Evolutionary conservation across 768 basidiomycete species (phyloP), one percentile per base, ranked within the genome.

Genomic region (Cubamyces lactineus): DNA sequence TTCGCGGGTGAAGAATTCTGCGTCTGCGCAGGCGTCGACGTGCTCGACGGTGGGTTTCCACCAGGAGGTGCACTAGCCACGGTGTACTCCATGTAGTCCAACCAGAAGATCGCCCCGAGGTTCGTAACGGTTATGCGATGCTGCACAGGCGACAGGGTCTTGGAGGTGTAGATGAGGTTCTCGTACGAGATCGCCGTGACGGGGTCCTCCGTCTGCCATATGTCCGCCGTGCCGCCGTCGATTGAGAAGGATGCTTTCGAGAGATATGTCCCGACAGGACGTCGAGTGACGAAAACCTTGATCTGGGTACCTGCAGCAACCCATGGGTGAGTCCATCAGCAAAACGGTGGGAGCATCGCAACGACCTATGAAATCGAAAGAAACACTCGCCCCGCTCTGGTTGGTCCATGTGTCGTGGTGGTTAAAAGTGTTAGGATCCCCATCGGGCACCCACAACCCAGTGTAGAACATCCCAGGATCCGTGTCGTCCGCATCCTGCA

Each of bases 241-340:
- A 64, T 46, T n/a, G 63, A 64, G 53, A 59, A 64, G 40, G 58
- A 60, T 12, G 57, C 54, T 19, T 64, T 64, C 0, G 53, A 46
- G 42, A 56, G 48, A 12, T 60, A 64, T 8, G 63, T 60, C 40
- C 63, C 63, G 13, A 42, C 34, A 0, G 63, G 63, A 1, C 63
- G 58, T 3, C 63, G 52, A 1, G 63, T 60, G 0, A 54, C 53
- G 21, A 59, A 60, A 1, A 64, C 58, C 34, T 50, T 43, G 24
- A 64, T 57, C 24, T 59, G 49, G 3, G 58, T 64, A 5, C 63
- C 58, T 64, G 19, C 11, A 15, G 30, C n/a, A 11, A 48, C 9
- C 40, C 12, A 17, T 15, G 21, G 13, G 9, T 8, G 1, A 19
- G n/a, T 9, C 15, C 9, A 26, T 38, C 42, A 2, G n/a, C 12